Evolutionary conservation across 495 filamentous ascomycete species (phyloP), one percentile per base, ranked within the genome.

Genomic region (Penicillium argentinense): DNA sequence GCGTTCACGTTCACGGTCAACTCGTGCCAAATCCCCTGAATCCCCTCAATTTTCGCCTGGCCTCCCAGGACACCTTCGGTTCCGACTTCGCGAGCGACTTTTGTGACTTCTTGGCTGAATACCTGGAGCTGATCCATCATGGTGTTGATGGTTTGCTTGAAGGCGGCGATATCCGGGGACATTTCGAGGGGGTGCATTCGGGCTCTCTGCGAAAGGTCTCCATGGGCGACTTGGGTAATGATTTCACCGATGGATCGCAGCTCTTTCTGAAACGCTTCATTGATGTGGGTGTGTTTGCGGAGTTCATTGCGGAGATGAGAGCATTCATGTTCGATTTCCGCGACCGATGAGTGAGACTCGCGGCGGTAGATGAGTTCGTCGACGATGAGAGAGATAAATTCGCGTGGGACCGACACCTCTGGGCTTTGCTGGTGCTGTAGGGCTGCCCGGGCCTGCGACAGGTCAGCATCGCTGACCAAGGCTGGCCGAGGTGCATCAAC

Each of bases 111-210:
- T 60, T 85, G 88, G 42, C 90, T 89, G 67, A 96, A 96, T 22
- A 89, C 83, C 59, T 95, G 89, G 44, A 96, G 74, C 68, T 96
- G 91, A 60, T 96, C 91, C 78, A 95, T 91, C 91, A 96, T 96
- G 25, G 83, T 91, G 56, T 96, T 96, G 70, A 69, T 81, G 0
- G 89, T 95, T 54, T 85, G 81, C 69, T 96, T 96, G 76, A 96
- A 96, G 4, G 84, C 88, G 8, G 85, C 87, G 60, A 96, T 96
- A 64, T 96, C 91, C 1, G 90, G 88, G 67, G 95, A 91, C 83
- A 93, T 89, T 66, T 96, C 91, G 45, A 87, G 81, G 3, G 85
- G 85, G 60, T 96, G 89, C 60, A 96, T 88, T 14, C 87, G 79
- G 44, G 95, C 91, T 62, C 95, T 92, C 72, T 91, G 91, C 62